Base-by-base conservation (phyloP, 73 alveolate genomes). In the Effrenium voratum region DNA sequence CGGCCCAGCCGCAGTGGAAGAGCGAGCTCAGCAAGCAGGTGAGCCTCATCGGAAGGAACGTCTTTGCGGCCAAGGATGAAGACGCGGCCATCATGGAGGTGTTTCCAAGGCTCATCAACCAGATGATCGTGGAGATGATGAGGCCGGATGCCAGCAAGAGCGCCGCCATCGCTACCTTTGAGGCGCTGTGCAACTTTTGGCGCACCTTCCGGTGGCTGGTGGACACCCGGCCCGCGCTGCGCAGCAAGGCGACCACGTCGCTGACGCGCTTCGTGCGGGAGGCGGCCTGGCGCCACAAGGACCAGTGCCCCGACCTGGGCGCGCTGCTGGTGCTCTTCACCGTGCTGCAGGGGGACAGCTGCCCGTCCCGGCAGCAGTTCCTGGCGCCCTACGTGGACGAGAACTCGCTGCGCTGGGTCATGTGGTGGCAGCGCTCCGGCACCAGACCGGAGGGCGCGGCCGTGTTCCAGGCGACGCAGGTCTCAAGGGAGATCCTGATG, bases 361-460 rank as follows among this genome's bases (percentile, higher is more conserved):
- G 86, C 47, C 98, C 98, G 16, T 15, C 38, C 43, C 66, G 77
- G 46, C 57, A 70, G 45, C 79, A 68, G 57, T 91, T 91, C 55
- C 32, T 91, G 70, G 30, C 46, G 32, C 59, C 83, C 76, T 70
- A 68, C 57, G 98, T 41, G 19, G 98, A 91, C 30, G 98, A 91
- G 88, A 91, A 66, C 59, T 66, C 98, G n/a, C 60, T 91, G 43
- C 98, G 98, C 34, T 59, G 88, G 88, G 98, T 91, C 59, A 66
- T 91, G 88, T 91, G 98, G 98, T 91, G 98, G 98, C 98, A 91
- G 79, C 86, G 88, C n/a, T 66, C 86, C 40, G 83, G 83, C 77
- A 70, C 88, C n/a, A 41, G 26, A 34, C 90, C 88, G 28, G 52
- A 66, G 28, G 88, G 82, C 32, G 86, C 38, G 10, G 44, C 88